These are phyloP conservation scores for Physaria fendleri DNA, from an alignment of 345 rosid genomes.

Conservation along the genomic window DNA sequence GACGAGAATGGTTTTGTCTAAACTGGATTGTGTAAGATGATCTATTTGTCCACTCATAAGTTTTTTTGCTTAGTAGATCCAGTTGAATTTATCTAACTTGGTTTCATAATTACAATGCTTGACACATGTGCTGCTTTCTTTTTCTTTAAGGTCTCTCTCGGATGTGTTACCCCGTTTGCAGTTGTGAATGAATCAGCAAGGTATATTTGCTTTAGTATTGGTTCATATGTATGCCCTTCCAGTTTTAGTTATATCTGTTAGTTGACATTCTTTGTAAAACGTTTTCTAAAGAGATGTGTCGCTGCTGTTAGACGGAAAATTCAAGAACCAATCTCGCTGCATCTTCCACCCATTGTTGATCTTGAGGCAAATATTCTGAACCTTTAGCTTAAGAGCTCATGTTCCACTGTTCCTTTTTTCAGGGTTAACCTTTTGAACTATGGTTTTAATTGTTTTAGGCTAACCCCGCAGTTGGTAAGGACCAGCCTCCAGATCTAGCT, in stretches of 20 bases:
- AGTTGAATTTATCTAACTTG: neutral
- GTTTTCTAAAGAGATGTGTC: slow-evolving; percentile 59
- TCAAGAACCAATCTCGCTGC: slow-evolving; percentile 54
- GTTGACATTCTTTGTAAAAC: neutral
- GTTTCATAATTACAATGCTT: neutral
- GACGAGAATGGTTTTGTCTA: neutral
- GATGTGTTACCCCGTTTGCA: slow-evolving; percentile 91
- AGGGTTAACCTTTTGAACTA: neutral
- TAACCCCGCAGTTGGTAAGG: slow-evolving; percentile 78
- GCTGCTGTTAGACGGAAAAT: slow-evolving; percentile 68
- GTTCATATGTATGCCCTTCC: neutral
- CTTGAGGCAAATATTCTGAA: slow-evolving; percentile 50
- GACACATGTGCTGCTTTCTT: neutral
- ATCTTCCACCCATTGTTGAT: slow-evolving; percentile 83
- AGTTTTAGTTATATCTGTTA: neutral
- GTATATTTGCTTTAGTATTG: slow-evolving; percentile 29
- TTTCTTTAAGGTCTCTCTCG: slow-evolving; percentile 61
- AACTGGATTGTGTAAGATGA: neutral
- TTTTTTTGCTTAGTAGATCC: neutral
- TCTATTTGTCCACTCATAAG: neutral
- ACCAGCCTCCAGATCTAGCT: slow-evolving; percentile 91
- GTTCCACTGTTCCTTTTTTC: neutral
- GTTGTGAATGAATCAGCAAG: slow-evolving; percentile 72
- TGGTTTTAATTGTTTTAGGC: slow-evolving; percentile 44
- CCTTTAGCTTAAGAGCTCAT: neutral